Base-by-base conservation (phyloP, 2,329 filamentous ascomycete species). In the Fusarium beomiforme region DNA sequence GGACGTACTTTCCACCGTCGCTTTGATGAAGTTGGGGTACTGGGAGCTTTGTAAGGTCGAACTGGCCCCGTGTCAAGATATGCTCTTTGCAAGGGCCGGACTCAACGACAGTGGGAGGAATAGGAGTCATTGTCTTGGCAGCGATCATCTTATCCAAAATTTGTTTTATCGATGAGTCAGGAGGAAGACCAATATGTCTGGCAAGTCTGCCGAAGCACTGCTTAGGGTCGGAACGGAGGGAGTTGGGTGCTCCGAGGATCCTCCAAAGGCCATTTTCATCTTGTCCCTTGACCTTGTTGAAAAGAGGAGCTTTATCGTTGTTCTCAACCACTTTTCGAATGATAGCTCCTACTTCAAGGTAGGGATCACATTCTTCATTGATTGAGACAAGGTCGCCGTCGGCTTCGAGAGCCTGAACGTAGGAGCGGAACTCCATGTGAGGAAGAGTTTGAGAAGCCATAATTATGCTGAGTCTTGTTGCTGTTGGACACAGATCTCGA, bases 1-100 rank as follows among this genome's bases (percentile, higher is more conserved):
- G 84, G 13, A 87, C 73, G 58, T 87, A 87, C 54, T 83, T 85
- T 0, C 86, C 85, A 0, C 85, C 85, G 53, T 87, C 85, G 0
- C 76, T 68, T 60, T 83, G 67, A 69, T 87, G 83, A 0, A 87
- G 71, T 9, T 80, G 46, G 0, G 85, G 85, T 0, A 78, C 78
- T 0, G 85, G 84, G 0, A 86, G 77, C 24, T 71, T 75, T 0
- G 76, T 81, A 1, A 87, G 78, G 24, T 74, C 68, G 31, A 74
- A 73, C 16, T 74, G 59, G 23, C 66, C 58, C 0, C 53, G 46
- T 3, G 54, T 59, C n/a, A 74, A 53, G 23, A 55, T 29, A 29
- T 70, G 51, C 21, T 74, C 70, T 47, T 74, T 74, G 53, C 68
- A 73, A 19, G 70, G 50, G 5, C 71, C 71, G 2, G 62, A 29